Evolutionary conservation across 2,329 filamentous ascomycete species (phyloP), one percentile per base, ranked within the genome.

Genomic region (Apiospora arundinis): DNA sequence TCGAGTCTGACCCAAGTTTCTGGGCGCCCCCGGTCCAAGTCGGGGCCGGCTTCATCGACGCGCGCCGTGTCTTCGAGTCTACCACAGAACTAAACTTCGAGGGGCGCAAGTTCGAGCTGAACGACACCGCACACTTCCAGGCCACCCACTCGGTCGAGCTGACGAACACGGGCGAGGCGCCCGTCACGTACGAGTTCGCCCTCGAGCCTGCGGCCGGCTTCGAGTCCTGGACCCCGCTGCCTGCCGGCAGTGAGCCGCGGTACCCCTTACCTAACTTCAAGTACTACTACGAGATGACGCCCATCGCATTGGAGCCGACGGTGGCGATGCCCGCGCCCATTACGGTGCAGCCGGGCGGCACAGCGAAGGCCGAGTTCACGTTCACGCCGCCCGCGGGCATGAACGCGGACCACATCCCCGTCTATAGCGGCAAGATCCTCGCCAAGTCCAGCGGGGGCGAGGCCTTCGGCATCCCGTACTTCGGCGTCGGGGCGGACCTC

Each of bases 341-440:
- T 12, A 45, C 42, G 42, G 42, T 45, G 42, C 42, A 45, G 42
- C 42, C 42, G 16, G 42, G 42, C 42, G 42, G 16, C 42, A 45
- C 42, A 16, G 42, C 14, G 42, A 45, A 8, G 42, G 42, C 42
- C 12, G 42, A 45, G 9, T 66, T 66, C 42, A 42, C 21, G 4
- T 66, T 66, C 42, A 25, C 18, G 9, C 32, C 23, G 32, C 63
- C 63, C 8, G 7, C 32, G 4, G 37, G 21, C 40, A 44, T 44
- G 37, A 73, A 78, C 18, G 66, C 75, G 6, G 69, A 81, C 28
- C 76, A 77, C 56, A 74, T 86, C 60, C 84, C 84, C 0, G 73
- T 85, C 8, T 86, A 86, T 70, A 80, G 82, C 49, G 85, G 85
- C 28, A 85, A 85, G 73, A 76, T 86, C 28, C 78, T 81, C 70